Base-by-base conservation (phyloP, 306 rosid species). In the Vigna trinervia region DNA sequence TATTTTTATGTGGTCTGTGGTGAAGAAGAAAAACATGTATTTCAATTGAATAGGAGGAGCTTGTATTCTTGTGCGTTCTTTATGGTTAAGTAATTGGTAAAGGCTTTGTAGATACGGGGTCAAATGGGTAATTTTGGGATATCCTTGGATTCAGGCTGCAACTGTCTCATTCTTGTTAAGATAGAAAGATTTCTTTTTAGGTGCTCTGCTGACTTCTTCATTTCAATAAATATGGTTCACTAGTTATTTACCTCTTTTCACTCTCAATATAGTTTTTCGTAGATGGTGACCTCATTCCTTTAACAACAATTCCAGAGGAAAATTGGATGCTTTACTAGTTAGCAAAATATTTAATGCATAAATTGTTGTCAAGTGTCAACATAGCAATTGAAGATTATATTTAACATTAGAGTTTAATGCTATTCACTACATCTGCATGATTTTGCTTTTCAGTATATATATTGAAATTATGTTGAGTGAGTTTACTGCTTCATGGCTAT, bases 221-320 rank as follows among this genome's bases (percentile, higher is more conserved):
- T 56, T 50, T 60, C 34, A 23, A 62, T 41, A 17, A 52, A 73
- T 32, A 39, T 64, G 61, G 59, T 41, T 39, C 61, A 38, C 57
- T 69, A 47, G 17, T 52, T 17, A 22, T 71, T 39, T 52, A 50
- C 5, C 59, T 36, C 6, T 15, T 61, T 23, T 71, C 26, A 7
- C 65, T 45, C 58, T 30, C n/a, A 8, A 36, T 56, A 34, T 39
- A 39, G 51, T 12, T 77, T 70, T 52, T 26, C 30, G 54, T 41
- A 15, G 62, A 75, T 61, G 45, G 20, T 64, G 77, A 62, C 69
- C 45, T 63, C 34, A 30, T 76, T 77, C 39, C 36, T 71, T 63
- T 63, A 72, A 53, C 13, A 52, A 17, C 63, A 54, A 34, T 47
- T 56, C 65, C 34, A 23, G 47, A 61, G 71, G 76, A 69, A 69